Evolutionary conservation across 2,329 filamentous ascomycete genomes (phyloP), one percentile per base, ranked within the genome.

Genomic region (Alternaria conjuncta): DNA sequence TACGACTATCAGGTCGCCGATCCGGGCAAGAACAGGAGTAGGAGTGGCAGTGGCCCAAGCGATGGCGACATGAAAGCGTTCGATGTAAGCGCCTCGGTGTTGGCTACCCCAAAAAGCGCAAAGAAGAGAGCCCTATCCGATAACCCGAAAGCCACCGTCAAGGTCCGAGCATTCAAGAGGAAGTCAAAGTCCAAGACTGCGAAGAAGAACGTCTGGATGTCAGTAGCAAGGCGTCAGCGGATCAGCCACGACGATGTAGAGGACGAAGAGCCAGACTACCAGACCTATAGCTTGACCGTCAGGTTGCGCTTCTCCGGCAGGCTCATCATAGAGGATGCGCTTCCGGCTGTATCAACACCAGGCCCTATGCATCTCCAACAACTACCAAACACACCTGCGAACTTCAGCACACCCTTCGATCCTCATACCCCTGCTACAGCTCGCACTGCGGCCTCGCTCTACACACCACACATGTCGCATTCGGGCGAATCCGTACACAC

Each of bases 231-330:
- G 15, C 61, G 21, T 46, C 11, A n/a, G 15, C 43, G 6, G 23
- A 25, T 25, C 9, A 58, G 36, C 10, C 36, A 2, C 8, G 25
- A 12, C 4, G 4, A 18, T 21, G 36, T 13, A 18, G 32, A 61
- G 8, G 57, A 8, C 10, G 36, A 55, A 23, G 36, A 62, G 6
- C 3, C 25, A 11, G n/a, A 10, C 20, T 67, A 65, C 30, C n/a
- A 60, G 13, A 13, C 41, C 3, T 63, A 43, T 5, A 60, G 59
- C 23, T 45, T 70, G 15, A 45, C 60, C 13, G 63, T 69, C 12
- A 55, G 55, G 21, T 41, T 72, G 9, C 57, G 57, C 15, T 71
- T 71, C 45, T 64, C 69, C 4, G 43, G 60, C 13, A 55, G 32
- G 23, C 57, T 66, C 21, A 58, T 55, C 20, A 49, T 60, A 26